Percentiles rank a stretch among this genome's conserved stretches.
phyloP scores from a whole-genome alignment of 2,329 filamentous ascomycete genomes.

The Fonsecaea pedrosoi region DNA sequence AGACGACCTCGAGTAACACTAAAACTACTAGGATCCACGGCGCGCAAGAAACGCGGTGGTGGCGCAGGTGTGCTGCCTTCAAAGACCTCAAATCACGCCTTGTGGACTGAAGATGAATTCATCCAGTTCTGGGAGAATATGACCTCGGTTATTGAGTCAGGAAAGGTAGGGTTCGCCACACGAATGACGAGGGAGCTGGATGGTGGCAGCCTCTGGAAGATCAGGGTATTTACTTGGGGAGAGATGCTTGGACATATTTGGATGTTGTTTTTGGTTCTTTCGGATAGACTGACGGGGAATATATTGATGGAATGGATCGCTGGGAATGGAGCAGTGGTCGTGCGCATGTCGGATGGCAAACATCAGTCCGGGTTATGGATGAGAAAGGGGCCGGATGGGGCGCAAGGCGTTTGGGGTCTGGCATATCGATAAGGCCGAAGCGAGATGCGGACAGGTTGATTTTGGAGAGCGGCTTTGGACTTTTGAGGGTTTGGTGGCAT shows the following conservation, averaged over 20 bases:
- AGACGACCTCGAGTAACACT: constrained; percentile 43
- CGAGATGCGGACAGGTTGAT: not conserved
- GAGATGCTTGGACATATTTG: constrained; percentile 75
- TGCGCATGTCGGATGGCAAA: constrained; percentile 34
- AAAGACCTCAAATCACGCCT: not conserved
- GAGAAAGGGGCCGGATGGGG: constrained; percentile 23
- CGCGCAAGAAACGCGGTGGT: not conserved
- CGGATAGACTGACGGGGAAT: constrained; percentile 29
- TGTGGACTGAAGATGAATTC: constrained; percentile 47
- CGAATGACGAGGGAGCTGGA: constrained; percentile 47
- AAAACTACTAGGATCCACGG: constrained; percentile 9
- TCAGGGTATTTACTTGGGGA: constrained; percentile 81
- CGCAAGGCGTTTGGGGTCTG: constrained; percentile 26
- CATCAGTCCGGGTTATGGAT: constrained; percentile 14
- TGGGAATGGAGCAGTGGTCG: constrained; percentile 26
- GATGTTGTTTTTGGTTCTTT: constrained; percentile 64
- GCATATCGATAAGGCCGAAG: constrained; percentile 4
- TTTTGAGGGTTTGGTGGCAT: not conserved
- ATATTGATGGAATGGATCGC: constrained; percentile 34
- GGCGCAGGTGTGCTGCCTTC: not conserved
- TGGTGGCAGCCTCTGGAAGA: constrained; percentile 35
- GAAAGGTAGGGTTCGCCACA: constrained; percentile 55
- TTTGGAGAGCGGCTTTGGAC: not conserved
- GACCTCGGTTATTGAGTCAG: constrained; percentile 47
- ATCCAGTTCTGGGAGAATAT: constrained; percentile 53